Base-by-base conservation (phyloP, 495 filamentous ascomycete genomes). In the Penicillium odoratum region DNA sequence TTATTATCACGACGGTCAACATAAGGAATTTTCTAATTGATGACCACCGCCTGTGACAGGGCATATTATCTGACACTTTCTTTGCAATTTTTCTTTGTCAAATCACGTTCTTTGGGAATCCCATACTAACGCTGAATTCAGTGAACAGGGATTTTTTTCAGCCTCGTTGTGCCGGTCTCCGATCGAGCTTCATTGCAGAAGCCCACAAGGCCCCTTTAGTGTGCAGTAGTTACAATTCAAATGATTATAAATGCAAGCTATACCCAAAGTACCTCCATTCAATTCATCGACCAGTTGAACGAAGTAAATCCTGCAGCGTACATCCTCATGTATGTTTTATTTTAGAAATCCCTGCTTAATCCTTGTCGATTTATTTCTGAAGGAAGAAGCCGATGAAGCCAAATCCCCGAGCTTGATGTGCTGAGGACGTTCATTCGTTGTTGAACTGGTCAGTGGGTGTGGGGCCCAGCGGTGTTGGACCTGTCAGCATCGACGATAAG, bases 1-100 rank as follows among this genome's bases (percentile, higher is more conserved):
- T 70, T 65, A 81, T 86, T 86, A 87, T 96, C 92, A 96, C 92
- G 92, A 96, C 92, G 92, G 92, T 96, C 92, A 90, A 87, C 92
- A 90, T 93, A 96, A 85, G 68, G 74, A 63, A 64, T 73, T 82
- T 73, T 82, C 81, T 84, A 83, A 79, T 90, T 95, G 91, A 93
- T 92, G 91, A 93, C 80, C 88, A 78, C 78, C 61, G 88, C 90
- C 90, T 85, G 83, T 93, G 90, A 94, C 91, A 88, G 78, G 91
- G 90, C 87, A 76, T 76, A 33, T 64, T 69, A 80, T 81, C 86
- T 90, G 87, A 87, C 70, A 77, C 55, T 53, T 47, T 49, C 57
- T 47, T 38, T 26, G 53, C 53, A 59, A 50, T 13, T 34, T 56
- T 66, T 50, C 57, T 48, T 49, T 52, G 55, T 58, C 40, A 50